A percentile compares a stretch with the other conserved stretches of the same genome.
Conservation (phyloP, 345 rosid species). For the Syzygium jambos region DNA sequence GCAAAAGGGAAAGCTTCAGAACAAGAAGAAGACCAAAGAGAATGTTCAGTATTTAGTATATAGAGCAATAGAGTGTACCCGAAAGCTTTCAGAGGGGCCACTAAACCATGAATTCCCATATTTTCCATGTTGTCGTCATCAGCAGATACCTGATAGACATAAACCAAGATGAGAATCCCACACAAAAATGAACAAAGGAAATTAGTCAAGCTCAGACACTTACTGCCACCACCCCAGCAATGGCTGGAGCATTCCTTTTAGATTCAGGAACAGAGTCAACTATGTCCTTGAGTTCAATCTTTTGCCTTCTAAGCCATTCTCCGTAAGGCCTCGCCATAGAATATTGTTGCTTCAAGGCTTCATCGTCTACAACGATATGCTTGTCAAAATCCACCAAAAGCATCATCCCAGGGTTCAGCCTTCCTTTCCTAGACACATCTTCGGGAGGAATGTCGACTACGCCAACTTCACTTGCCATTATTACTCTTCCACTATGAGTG, state of each 20-base stretch:
- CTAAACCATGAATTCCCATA: slow-evolving; percentile 84
- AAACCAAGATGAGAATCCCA: neutral
- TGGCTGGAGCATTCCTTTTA: slow-evolving; percentile 45
- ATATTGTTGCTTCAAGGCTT: slow-evolving; percentile 92
- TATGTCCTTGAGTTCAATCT: slow-evolving; percentile 69
- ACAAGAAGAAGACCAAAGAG: neutral
- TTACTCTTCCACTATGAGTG: slow-evolving; percentile 82
- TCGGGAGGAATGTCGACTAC: slow-evolving; percentile 90
- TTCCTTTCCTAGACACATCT: slow-evolving; percentile 92
- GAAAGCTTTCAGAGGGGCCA: slow-evolving; percentile 91
- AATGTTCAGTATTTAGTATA: neutral
- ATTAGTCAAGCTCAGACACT: slow-evolving; percentile 1
- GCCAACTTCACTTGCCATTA: slow-evolving; percentile 99
- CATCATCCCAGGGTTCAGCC: slow-evolving; percentile 99
- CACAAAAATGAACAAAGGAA: neutral
- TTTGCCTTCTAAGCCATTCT: slow-evolving; percentile 88
- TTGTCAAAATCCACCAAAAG: slow-evolving; percentile 97
- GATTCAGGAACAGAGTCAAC: slow-evolving; percentile 60
- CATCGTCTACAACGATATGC: slow-evolving; percentile 89
- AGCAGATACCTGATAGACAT: slow-evolving; percentile 43
- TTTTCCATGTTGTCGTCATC: slow-evolving; percentile 76
- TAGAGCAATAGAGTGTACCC: slow-evolving; percentile 44
- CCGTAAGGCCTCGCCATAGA: slow-evolving; percentile 85
- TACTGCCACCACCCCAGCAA: slow-evolving; percentile 67
- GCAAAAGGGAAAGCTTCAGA: slow-evolving; percentile 10